Conservation (phyloP, 352 stramenopile species). For the Pelagophyceae sp. region DNA sequence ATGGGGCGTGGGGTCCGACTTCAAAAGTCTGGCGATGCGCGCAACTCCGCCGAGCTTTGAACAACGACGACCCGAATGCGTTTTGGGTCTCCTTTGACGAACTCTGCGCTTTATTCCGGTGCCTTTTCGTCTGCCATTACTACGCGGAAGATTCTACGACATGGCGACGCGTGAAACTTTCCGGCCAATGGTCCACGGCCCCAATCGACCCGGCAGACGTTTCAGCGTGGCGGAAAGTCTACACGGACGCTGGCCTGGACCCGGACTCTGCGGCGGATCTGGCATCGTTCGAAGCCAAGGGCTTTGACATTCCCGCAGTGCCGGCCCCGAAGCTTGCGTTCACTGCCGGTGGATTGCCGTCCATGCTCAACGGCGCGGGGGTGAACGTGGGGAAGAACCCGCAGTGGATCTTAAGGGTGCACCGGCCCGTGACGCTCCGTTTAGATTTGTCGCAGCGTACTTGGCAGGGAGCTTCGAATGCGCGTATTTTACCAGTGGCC, state of each 20-base stretch:
- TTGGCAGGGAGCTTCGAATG: neutral
- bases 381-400: slow-evolving; percentile 76
- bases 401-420: slow-evolving; percentile 63
- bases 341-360: too few species aligned
- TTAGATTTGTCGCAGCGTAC: neutral
- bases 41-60: slow-evolving; percentile 59
- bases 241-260: neutral
- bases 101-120: slow-evolving; percentile 77
- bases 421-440: slow-evolving; percentile 42
- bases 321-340: too few species aligned
- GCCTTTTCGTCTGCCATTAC: slow-evolving; percentile 79
- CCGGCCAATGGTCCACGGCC: neutral
- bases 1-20: slow-evolving; percentile 79
- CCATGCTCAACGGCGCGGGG: too few species aligned
- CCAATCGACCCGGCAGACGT: too few species aligned
- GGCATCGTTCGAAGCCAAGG: slow-evolving; percentile 61
- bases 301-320: too few species aligned
- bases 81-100: slow-evolving; percentile 91
- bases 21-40: slow-evolving; percentile 74
- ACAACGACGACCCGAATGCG: slow-evolving; percentile 60
- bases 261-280: slow-evolving; percentile 58
- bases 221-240: neutral
- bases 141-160: slow-evolving; percentile 42
- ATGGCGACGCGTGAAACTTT: neutral
- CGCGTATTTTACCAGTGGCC: neutral